Percentiles rank a stretch among this genome's conserved stretches.
These are phyloP conservation scores for Torulaspora quercuum DNA, from an alignment of 805 yeast species.

Conservation along the genomic window DNA sequence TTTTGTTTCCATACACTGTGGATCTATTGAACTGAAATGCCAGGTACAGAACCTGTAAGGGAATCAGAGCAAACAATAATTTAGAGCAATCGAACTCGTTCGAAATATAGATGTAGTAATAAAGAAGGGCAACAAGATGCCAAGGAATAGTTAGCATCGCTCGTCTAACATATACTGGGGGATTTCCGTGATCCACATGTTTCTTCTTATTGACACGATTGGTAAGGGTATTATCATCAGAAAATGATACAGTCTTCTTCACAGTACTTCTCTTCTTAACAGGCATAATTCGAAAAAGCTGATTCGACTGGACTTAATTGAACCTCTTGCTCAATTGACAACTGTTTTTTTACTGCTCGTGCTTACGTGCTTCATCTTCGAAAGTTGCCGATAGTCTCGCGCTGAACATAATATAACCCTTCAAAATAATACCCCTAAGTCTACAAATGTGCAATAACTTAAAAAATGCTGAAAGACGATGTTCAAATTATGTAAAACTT, in stretches of 20 bases:
- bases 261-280: constrained; percentile 23
- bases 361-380: no score
- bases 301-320: no score
- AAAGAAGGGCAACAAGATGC: constrained; percentile 35
- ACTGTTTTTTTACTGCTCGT: no score
- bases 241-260: constrained; percentile 34
- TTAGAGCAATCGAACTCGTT: constrained; percentile 29
- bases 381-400: no score
- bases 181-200: constrained; percentile 28
- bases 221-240: constrained; percentile 34
- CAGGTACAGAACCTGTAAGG: constrained; percentile 38
- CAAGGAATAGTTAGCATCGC: constrained; percentile 32
- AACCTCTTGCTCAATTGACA: no score
- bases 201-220: constrained; percentile 24
- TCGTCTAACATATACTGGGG: constrained; percentile 35
- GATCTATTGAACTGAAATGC: constrained; percentile 35
- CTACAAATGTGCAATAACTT: no score
- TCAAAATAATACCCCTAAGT: no score
- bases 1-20: constrained; percentile 36
- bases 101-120: constrained; percentile 33
- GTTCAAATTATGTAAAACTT: no score
- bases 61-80: constrained; percentile 31
- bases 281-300: constrained; percentile 17
- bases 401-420: no score
- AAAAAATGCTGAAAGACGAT: no score